Base-by-base conservation (phyloP, 2,329 filamentous ascomycete species). In the Phyllosticta ampelicida region DNA sequence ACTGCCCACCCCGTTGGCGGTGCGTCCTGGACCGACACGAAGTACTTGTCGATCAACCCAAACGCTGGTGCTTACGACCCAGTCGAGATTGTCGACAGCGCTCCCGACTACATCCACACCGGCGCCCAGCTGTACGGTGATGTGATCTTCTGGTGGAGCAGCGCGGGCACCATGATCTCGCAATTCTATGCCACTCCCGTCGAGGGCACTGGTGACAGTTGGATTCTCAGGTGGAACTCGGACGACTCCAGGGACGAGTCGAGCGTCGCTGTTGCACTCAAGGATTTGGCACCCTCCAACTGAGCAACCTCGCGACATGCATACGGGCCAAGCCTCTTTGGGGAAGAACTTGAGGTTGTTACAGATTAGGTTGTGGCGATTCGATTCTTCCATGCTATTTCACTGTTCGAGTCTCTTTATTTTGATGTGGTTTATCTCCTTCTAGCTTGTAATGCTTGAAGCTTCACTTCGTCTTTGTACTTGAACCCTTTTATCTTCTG, bases 211-310 rank as follows among this genome's bases (percentile, higher is more conserved):
- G 51, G 53, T 18, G n/a, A 11, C 9, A 53, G 18, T 1, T 53
- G 52, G n/a, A n/a, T 48, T 8, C 21, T 58, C 20, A 49, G 28
- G 21, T 58, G 55, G 55, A 58, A 58, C 13, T 56, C 55, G 48
- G 55, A 20, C 29, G 51, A 50, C 19, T n/a, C 28, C 18, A 30
- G 51, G 16, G 49, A 52, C 23, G 55, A 30, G 6, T 11, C 19
- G 18, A 56, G 55, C 21, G 44, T 36, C 18, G 48, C 55, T 5
- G 55, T 56, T 44, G 55, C 55, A 13, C 49, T 56, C 26, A 52
- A 50, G 55, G 44, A 20, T 26, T 8, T 56, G 18, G 13, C 55
- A 5, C 28, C 55, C 18, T 51, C 48, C 13, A 44, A 16, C 36
- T 44, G n/a, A 44, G 8, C 36, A 8, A 18, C 6, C 13, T 44